phyloP scores from a whole-genome alignment of 2,329 filamentous ascomycete genomes.

The Orbilia ellipsospora region DNA sequence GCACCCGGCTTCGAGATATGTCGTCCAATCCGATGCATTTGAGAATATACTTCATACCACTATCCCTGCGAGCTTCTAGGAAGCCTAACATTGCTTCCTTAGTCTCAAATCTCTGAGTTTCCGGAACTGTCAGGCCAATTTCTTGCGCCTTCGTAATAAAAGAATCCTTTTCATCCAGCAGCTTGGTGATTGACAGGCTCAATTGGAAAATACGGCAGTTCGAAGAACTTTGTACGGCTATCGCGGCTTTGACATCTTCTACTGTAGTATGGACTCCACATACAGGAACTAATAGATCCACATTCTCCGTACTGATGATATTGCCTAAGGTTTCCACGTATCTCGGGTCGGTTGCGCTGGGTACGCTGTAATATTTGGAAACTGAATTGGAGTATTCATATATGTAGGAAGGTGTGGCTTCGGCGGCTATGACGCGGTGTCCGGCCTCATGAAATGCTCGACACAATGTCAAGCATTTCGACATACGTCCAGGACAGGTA shows the following conservation, averaged over 20 bases:
- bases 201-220: conserved; percentile 3
- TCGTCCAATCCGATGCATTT: conserved; percentile 75
- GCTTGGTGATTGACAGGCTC: not conserved
- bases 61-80: conserved; percentile 62
- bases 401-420: not conserved
- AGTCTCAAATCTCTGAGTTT: conserved; percentile 68
- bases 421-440: conserved; percentile 14
- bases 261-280: conserved; percentile 7
- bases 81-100: conserved; percentile 68
- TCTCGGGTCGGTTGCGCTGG: not conserved
- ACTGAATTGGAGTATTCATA: conserved; percentile 19
- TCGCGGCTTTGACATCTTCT: conserved; percentile 9
- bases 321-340: not conserved
- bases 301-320: conserved; percentile 4
- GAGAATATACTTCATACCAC: conserved; percentile 70
- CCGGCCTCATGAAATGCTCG: conserved; percentile 18
- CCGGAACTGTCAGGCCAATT: conserved; percentile 69
- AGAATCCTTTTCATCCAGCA: conserved; percentile 72
- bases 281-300: conserved; percentile 12
- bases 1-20: conserved; percentile 62
- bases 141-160: conserved; percentile 72
- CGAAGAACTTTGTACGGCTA: conserved; percentile 7
- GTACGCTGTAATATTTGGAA: conserved; percentile 17
- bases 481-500: conserved; percentile 7
- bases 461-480: conserved; percentile 10